Conservation (phyloP, 352 stramenopile species). For the Blastocystis sp. region DNA sequence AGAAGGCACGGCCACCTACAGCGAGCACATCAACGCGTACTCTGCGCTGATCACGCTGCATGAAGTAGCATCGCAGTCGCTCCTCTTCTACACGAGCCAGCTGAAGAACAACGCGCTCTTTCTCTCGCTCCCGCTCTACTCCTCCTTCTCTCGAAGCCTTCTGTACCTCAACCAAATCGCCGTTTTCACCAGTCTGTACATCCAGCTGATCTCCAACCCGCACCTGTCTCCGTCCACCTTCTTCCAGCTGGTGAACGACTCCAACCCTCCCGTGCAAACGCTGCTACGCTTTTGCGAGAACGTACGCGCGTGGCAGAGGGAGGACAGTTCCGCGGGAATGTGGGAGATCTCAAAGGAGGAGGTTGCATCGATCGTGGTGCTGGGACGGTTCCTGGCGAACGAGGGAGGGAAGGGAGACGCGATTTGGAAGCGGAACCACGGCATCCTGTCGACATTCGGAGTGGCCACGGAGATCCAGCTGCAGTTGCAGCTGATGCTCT, state of each 20-base stretch:
- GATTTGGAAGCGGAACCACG: conserved; percentile 33
- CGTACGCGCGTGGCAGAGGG: neutral
- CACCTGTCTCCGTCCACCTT: neutral
- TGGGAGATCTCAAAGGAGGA: conserved; percentile 15
- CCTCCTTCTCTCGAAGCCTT: conserved; percentile 45
- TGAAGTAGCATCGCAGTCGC: neutral
- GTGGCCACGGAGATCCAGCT: conserved; percentile 12
- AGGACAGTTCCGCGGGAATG: neutral
- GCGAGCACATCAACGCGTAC: neutral
- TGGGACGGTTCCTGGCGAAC: conserved; percentile 2
- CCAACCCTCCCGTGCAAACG: neutral
- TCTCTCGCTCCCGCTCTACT: conserved; percentile 24
- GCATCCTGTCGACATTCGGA: neutral
- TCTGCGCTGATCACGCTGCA: neutral
- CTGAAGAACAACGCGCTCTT: neutral
- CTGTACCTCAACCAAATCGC: conserved; percentile 48
- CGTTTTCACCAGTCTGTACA: neutral
- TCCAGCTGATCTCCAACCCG: conserved; percentile 10
- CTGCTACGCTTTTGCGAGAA: conserved; percentile 23
- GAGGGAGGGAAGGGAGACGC: conserved; percentile 45
- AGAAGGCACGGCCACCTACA: neutral
- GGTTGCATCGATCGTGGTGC: neutral
- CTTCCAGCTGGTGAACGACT: conserved; percentile 12
- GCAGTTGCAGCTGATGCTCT: conserved; percentile 4
- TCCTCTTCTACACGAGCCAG: neutral